Evolutionary conservation across 495 filamentous ascomycete genomes (phyloP), one percentile per base, ranked within the genome.

Genomic region (Penicillium cataractarum): DNA sequence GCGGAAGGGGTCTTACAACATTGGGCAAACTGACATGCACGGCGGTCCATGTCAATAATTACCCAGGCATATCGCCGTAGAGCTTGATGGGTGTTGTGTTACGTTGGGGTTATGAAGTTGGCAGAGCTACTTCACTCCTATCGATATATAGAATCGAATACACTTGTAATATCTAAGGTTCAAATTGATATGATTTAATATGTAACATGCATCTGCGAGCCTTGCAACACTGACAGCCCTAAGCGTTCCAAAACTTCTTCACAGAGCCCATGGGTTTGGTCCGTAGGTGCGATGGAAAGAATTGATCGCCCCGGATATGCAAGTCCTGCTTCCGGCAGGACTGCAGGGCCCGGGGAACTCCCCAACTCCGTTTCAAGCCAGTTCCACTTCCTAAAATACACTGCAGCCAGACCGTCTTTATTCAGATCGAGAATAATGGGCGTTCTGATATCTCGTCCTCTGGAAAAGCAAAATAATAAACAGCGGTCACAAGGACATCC

Each of bases 231-330:
- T 29, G 3, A 27, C 46, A 27, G 24, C 46, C 7, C 2, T 4
- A 5, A 46, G 19, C 0, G 8, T 22, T 22, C 1, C 22, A 12
- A 10, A 46, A 46, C 42, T 46, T 46, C 42, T 46, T 46, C 42
- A 46, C 42, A 46, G 19, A 46, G 42, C 42, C 40, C 42, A 24
- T 32, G 15, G 24, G 15, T 32, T 32, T 19, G 49, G 24, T 21
- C 6, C n/a, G 15, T 57, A 44, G 55, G 17, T 57, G 21, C 55
- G 35, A 57, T 21, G 9, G 39, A 29, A 57, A 46, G 17, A 42
- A 64, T 40, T 56, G 57, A 69, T 71, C 64, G 58, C 57, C 52
- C 37, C 67, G 70, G 70, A 68, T 66, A 64, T 66, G 67, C 63
- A 63, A 37, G 58, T 71, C 58, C 53, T 61, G 61, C 67, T 62